A percentile compares a stretch with the other conserved stretches of the same genome.
Evolutionary conservation across 805 yeast species (phyloP).

Genomic region (Candida cerambycidarum): DNA sequence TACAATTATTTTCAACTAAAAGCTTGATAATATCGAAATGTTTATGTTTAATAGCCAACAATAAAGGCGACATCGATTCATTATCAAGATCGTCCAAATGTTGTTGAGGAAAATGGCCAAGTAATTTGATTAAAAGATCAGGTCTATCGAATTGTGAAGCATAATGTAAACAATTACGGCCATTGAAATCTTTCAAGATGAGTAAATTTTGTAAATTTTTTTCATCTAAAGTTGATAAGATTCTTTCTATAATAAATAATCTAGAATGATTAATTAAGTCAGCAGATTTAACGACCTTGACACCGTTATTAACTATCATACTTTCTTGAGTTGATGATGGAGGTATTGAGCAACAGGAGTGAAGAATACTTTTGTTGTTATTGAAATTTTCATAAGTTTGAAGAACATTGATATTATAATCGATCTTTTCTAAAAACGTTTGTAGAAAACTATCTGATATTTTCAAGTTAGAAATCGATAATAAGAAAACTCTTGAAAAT

Average conservation of each 20-base stretch:
- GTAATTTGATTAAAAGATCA: constrained; percentile 43
- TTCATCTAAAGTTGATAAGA: constrained; percentile 23
- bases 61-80: constrained; percentile 77
- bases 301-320: constrained; percentile 43
- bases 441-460: constrained; percentile 63
- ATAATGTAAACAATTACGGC: constrained; percentile 83
- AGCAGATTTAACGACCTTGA: constrained; percentile 32
- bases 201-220: constrained; percentile 23
- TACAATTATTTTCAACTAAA: constrained; percentile 34
- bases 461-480: constrained; percentile 62
- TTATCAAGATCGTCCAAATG: constrained; percentile 59
- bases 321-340: constrained; percentile 33
- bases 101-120: constrained; percentile 35
- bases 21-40: constrained; percentile 45
- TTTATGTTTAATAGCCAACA: constrained; percentile 72
- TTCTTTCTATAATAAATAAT: constrained; percentile 34
- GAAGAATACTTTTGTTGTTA: constrained; percentile 66
- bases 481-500: constrained; percentile 69
- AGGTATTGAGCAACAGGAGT: constrained; percentile 56
- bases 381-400: constrained; percentile 62
- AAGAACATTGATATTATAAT: constrained; percentile 55
- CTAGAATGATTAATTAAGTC: constrained; percentile 41
- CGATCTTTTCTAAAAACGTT: constrained; percentile 45
- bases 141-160: constrained; percentile 61
- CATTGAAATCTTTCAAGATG: constrained; percentile 57